Base-by-base conservation (phyloP, 2,329 filamentous ascomycete species). In the Pseudodiploospora longispora region DNA sequence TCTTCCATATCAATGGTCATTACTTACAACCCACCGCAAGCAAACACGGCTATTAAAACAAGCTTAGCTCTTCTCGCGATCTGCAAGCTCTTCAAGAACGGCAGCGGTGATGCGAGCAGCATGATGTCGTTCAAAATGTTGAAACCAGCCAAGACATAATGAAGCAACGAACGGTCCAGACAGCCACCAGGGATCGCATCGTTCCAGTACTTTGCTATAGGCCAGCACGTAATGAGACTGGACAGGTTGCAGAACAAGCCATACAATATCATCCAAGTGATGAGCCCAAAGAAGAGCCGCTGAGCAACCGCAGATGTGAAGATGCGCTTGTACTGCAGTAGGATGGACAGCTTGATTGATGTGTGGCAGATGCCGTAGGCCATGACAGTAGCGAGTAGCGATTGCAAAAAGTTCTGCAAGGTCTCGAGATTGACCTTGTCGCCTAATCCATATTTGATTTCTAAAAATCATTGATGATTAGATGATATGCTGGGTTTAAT, bases 41-140 rank as follows among this genome's bases (percentile, higher is more conserved):
- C 66, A 59, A 64, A 64, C 30, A 60, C 64, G 43, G 43, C 58
- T 51, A 59, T 65, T 51, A 75, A 54, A 1, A 68, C 67, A 29
- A 68, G 48, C 33, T 69, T 69, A 36, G 69, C 66, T 9, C 59
- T 59, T 41, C 59, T 56, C 0, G 62, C 57, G 7, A 70, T 61
- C 34, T 66, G 54, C n/a, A 70, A 55, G n/a, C 55, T 55, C 4
- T 60, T 53, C 7, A 63, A 53, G 39, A 61, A 55, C 6, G 61
- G 61, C 28, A 61, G 40, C 0, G 61, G 61, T 8, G 59, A 41
- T 6, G 53, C 27, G 1, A 62, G 49, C 19, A 63, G 49, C 10
- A 53, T 39, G 35, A 63, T 49, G 37, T 63, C 61, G 40, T 60
- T 62, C 1, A 56, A 3, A 40, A 62, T 62, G 41, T 63, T 63